Conservation (phyloP, 495 filamentous ascomycete genomes). For the Sabuloglossum arenarium region DNA sequence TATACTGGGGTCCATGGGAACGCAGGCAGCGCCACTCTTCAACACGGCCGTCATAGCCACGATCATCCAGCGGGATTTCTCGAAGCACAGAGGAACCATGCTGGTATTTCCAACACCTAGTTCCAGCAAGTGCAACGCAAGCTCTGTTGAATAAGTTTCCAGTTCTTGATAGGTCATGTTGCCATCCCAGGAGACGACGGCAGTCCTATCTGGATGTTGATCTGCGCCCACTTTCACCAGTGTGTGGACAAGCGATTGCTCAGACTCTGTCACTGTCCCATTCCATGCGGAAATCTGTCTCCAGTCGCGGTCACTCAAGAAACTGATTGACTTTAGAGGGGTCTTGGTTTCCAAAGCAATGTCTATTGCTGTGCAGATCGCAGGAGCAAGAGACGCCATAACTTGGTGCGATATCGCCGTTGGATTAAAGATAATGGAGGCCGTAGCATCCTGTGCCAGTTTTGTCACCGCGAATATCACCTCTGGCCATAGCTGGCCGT, state of each 20-base stretch:
- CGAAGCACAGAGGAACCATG: slow-evolving; percentile 14
- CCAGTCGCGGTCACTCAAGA: not conserved
- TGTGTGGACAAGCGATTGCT: not conserved
- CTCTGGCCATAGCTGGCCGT: too few relatives aligned
- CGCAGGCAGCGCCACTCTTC: slow-evolving; percentile 12
- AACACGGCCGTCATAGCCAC: slow-evolving; percentile 13
- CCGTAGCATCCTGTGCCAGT: too few relatives aligned
- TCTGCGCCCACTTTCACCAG: not conserved
- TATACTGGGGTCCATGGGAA: not conserved
- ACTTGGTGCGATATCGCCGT: too few relatives aligned
- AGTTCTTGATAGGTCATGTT: slow-evolving; percentile 33
- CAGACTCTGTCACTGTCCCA: not conserved
- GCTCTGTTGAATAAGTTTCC: slow-evolving; percentile 22
- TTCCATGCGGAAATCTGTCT: not conserved
- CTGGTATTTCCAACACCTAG: slow-evolving; percentile 10
- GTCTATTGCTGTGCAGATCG: too few relatives aligned
- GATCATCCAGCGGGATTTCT: slow-evolving; percentile 14
- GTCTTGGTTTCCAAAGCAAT: too few relatives aligned
- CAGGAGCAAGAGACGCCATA: too few relatives aligned
- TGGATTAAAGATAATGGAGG: too few relatives aligned
- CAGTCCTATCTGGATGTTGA: not conserved
- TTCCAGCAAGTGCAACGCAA: slow-evolving; percentile 25
- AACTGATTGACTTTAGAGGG: too few relatives aligned
- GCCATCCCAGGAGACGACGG: slow-evolving; percentile 32
- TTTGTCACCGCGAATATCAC: too few relatives aligned